These are phyloP conservation scores for Inonotus hispidus DNA, from an alignment of 1,284 basidiomycete genomes.

Conservation along the genomic window DNA sequence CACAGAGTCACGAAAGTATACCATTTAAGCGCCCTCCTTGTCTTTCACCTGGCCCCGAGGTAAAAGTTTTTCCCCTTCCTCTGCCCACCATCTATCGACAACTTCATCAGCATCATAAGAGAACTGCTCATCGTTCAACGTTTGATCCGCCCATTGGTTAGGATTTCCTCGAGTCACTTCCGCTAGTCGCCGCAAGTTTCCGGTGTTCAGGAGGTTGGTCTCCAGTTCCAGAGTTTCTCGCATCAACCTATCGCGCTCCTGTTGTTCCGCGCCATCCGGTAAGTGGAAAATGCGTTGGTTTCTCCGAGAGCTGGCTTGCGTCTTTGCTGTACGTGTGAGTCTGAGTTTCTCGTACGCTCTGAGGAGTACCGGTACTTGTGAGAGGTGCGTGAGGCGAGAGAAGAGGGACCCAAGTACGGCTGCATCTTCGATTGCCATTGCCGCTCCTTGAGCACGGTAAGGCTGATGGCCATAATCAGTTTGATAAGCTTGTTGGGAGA, in stretches of 20 bases:
- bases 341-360: conserved; percentile 50
- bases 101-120: conserved; percentile 46
- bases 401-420: conserved; percentile 57
- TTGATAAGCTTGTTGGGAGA: background rate
- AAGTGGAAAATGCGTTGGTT: conserved; percentile 53
- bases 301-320: conserved; percentile 41
- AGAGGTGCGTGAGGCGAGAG: conserved; percentile 36
- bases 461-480: conserved; percentile 35
- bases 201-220: conserved; percentile 21
- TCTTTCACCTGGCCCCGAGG: background rate
- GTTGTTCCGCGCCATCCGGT: conserved; percentile 48
- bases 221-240: conserved; percentile 39
- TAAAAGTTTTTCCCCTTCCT: conserved; percentile 25
- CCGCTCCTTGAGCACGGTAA: conserved; percentile 62
- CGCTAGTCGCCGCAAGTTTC: background rate
- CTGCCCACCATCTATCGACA: conserved; percentile 44
- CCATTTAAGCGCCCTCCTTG: background rate
- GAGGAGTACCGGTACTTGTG: conserved; percentile 42
- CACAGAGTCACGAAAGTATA: too few relatives aligned
- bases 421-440: conserved; percentile 66
- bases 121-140: conserved; percentile 40
- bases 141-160: conserved; percentile 44
- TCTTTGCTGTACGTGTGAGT: conserved; percentile 39
- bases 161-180: conserved; percentile 12
- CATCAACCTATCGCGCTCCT: conserved; percentile 46